Base-by-base conservation (phyloP, 2,329 filamentous ascomycete genomes). In the Fusarium citri region DNA sequence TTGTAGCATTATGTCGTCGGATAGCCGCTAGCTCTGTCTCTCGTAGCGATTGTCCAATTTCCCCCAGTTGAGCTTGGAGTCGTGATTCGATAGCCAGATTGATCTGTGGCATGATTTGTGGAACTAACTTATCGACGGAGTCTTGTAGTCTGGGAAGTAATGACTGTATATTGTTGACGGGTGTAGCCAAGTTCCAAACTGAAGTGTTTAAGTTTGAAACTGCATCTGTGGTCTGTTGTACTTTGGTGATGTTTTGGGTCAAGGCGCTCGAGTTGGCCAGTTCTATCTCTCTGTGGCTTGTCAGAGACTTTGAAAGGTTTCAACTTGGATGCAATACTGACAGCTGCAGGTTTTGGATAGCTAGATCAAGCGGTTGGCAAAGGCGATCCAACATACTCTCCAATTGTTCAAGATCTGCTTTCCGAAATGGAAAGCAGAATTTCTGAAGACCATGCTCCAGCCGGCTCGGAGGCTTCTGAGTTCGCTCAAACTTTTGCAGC, bases 281-380 rank as follows among this genome's bases (percentile, higher is more conserved):
- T 6, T 59, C n/a, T 8, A 55, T 40, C n/a, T 55, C 41, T 15
- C 56, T 57, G 11, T 11, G 5, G 4, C 15, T 12, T 8, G 4
- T 58, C n/a, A 58, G 55, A 8, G 14, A 25, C 1, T 1, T 7
- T 9, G 3, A 4, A 3, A 9, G 1, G 4, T n/a, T 6, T 10
- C 7, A 4, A 18, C 12, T 8, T 6, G 8, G 23, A 5, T 23
- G 23, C 4, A 23, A 23, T 23, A 23, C 57, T 3, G 11, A 48
- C 57, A 48, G 15, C 12, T 60, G 57, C 6, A 60, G 10, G 7
- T 18, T 31, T 11, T 60, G 57, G 1, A 48, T 30, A 10, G 57
- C 51, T 8, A 60, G 2, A 8, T 9, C 57, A 2, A 60, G 51
- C 3, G 57, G 34, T 16, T 45, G 31, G 2, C 42, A 56, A 18